phyloP scores from a whole-genome alignment of 2,329 filamentous ascomycete species.

The Phialocephala subalpina region DNA sequence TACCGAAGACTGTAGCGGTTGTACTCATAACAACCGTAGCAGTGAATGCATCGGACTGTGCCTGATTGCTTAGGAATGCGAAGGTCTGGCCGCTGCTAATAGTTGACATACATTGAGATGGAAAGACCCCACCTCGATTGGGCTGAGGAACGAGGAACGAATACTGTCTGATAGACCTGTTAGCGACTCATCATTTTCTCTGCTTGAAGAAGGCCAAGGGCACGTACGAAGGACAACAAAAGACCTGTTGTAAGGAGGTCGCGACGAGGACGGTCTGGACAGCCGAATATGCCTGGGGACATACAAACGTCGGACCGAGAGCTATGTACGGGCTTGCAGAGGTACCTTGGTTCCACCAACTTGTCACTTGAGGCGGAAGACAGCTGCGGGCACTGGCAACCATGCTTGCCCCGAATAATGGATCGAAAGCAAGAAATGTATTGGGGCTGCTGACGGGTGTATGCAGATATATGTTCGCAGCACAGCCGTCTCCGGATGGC shows the following conservation, averaged over 20 bases:
- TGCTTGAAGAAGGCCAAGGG: not conserved
- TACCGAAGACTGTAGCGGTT: not conserved
- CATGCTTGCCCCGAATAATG: not conserved
- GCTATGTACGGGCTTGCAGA: not conserved
- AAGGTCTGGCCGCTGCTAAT: not conserved
- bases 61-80: not conserved
- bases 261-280: not conserved
- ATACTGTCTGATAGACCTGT: not conserved
- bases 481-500: not conserved
- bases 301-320: not conserved
- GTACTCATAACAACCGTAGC: not conserved
- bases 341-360: not conserved
- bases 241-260: not conserved
- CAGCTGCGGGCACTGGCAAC: not conserved
- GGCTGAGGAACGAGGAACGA: not conserved
- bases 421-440: not conserved
- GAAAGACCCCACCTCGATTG: not conserved
- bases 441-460: not conserved
- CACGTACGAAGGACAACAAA: not conserved
- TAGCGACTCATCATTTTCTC: not conserved
- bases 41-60: not conserved
- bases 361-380: not conserved
- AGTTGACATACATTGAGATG: not conserved
- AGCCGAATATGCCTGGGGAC: not conserved
- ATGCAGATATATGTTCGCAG: not conserved